Conservation (phyloP, 441 rosid species). For the Adansonia gregorii region DNA sequence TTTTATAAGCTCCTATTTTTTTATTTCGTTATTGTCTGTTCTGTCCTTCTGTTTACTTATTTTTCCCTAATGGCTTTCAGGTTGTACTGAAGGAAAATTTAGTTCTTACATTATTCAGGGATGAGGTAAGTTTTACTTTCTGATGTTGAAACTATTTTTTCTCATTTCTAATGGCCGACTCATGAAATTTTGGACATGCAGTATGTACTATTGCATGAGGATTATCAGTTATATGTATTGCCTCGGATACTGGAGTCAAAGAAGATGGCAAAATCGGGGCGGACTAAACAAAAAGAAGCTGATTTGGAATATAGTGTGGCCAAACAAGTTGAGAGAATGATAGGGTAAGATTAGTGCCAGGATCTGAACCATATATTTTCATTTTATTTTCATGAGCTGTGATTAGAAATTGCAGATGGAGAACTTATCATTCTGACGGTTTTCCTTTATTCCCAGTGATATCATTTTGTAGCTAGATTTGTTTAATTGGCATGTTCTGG, state of each 20-base stretch:
- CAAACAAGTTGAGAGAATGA: constrained; percentile 99
- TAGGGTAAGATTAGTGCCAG: constrained; percentile 53
- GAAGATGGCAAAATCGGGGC: constrained; percentile 99
- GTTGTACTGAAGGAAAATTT: constrained; percentile 96
- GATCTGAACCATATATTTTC: neutral
- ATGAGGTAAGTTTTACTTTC: constrained; percentile 71
- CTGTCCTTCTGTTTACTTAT: constrained; percentile 13
- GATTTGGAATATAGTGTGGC: constrained; percentile 99
- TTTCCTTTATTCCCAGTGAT: neutral
- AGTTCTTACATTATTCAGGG: constrained; percentile 83
- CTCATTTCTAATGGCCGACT: constrained; percentile 39
- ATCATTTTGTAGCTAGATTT: constrained; percentile 7
- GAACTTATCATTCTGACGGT: constrained; percentile 8
- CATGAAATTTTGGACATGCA: constrained; percentile 46
- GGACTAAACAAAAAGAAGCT: constrained; percentile 95
- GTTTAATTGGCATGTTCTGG: neutral
- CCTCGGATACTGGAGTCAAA: constrained; percentile 95
- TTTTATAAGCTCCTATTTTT: neutral
- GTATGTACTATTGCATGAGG: constrained; percentile 88
- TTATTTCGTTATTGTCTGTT: neutral
- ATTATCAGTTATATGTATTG: constrained; percentile 92
- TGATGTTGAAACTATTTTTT: constrained; percentile 25
- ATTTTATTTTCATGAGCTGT: constrained; percentile 8
- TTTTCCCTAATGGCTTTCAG: constrained; percentile 49
- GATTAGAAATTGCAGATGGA: constrained; percentile 17